Evolutionary conservation across 1,139 yeast genomes (phyloP), one percentile per base, ranked within the genome.

Genomic region (Pichia norvegensis): DNA sequence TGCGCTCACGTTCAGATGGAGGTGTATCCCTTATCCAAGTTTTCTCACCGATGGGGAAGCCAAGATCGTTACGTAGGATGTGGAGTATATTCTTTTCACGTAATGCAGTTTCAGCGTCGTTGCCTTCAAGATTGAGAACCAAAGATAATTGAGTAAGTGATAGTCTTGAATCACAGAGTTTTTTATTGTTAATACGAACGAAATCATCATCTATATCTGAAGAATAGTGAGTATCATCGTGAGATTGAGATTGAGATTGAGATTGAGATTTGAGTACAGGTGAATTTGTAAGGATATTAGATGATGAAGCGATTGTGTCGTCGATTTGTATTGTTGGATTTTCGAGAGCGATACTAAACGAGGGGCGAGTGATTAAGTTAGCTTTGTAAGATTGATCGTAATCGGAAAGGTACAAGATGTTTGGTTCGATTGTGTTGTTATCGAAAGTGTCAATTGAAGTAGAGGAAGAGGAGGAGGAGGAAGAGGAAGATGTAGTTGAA

Each of bases 21-120:
- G 73, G 69, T 0, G 94, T 83, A 58, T 82, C 94, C 49, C 95
- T 72, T 37, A 84, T 79, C 95, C 95, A 85, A 0, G 95, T 85
- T 58, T 76, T 77, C 53, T 77, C 73, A 5, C 95, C 95, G 29
- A 86, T 63, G 33, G 79, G 76, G 62, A 85, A 86, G 19, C 81
- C 77, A 50, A 84, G 71, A 41, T 74, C 77, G 39, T 70, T 65
- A 41, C 72, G 73, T 50, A 85, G 73, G 22, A 83, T 69, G 29
- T 72, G 70, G 45, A 86, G 65, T 10, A 86, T 73, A 40, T 73
- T 73, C 40, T 70, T 69, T 59, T 86, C 95, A n/a, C 83, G 67
- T 41, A 63, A 61, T 17, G 75, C 67, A 0, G 85, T 82, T 58
- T 77, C 81, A 33, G 70, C 72, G 20, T 73, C 72, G 48, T 74